Percentiles rank a stretch among this genome's conserved stretches.
Conservation (phyloP, 2,329 filamentous ascomycete genomes). For the Alternaria infectoria region DNA sequence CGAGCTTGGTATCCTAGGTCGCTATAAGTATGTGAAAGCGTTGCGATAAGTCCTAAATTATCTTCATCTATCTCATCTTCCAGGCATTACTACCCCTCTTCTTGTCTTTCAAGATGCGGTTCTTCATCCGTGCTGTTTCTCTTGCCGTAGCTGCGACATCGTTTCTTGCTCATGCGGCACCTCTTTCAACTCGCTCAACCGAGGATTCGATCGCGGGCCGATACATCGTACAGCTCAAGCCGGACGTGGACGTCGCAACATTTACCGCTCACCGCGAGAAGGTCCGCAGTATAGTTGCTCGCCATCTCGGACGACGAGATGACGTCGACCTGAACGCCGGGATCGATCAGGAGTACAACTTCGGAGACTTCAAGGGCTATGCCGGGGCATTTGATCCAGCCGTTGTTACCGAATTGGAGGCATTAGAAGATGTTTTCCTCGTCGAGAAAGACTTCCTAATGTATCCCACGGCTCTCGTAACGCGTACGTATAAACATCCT, state of each 20-base stretch:
- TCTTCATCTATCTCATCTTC: neutral
- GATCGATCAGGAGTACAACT: conserved; percentile 32
- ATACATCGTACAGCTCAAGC: conserved; percentile 54
- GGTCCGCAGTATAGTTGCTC: conserved; percentile 36
- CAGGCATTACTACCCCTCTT: neutral
- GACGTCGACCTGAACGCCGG: conserved; percentile 16
- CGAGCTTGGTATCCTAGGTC: neutral
- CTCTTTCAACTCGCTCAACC: conserved; percentile 11
- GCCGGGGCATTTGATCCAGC: conserved; percentile 36
- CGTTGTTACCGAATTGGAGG: conserved; percentile 37
- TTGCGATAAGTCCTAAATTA: neutral
- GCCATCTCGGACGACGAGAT: conserved; percentile 31
- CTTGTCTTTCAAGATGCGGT: conserved; percentile 23
- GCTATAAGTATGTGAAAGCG: neutral
- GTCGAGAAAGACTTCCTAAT: conserved; percentile 38
- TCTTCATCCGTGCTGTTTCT: conserved; percentile 29
- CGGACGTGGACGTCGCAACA: conserved; percentile 33
- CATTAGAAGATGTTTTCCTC: conserved; percentile 30
- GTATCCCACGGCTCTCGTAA: conserved; percentile 25
- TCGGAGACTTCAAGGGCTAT: conserved; percentile 42
- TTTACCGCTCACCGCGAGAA: conserved; percentile 31
- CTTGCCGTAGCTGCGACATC: conserved; percentile 27
- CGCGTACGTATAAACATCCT: conserved; percentile 29
- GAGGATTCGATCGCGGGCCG: conserved; percentile 42
- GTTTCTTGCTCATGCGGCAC: conserved; percentile 29